Percentiles rank a stretch among this genome's conserved stretches.
phyloP scores from a whole-genome alignment of 2,329 filamentous ascomycete genomes.

The Trichoderma atroviride region DNA sequence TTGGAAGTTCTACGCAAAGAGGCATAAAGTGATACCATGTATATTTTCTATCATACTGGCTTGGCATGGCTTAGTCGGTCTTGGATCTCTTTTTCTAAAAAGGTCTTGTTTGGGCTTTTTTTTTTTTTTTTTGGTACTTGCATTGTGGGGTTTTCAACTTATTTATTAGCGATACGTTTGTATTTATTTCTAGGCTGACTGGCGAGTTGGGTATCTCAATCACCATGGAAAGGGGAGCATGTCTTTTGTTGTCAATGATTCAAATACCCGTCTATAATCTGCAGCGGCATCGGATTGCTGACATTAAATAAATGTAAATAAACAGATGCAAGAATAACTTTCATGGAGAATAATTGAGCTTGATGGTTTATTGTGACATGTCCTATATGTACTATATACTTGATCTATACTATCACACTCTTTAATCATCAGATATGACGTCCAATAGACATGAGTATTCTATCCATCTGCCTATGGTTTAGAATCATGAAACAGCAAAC shows the following conservation, averaged over 20 bases:
- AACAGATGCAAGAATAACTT: background rate
- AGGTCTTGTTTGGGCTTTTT: background rate
- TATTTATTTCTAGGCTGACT: background rate
- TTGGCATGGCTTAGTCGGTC: too few species aligned
- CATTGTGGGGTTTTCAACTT: background rate
- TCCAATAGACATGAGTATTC: too few species aligned
- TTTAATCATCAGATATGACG: too few species aligned
- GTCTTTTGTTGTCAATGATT: background rate
- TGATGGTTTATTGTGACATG: background rate
- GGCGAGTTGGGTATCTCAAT: background rate
- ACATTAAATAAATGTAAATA: background rate
- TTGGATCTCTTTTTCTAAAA: background rate
- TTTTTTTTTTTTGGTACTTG: background rate
- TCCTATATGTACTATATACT: too few species aligned
- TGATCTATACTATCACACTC: too few species aligned
- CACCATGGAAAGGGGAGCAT: background rate
- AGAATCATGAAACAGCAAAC: background rate
- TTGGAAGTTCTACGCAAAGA: background rate
- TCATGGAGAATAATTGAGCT: background rate
- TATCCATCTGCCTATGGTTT: too few species aligned
- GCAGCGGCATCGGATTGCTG: background rate
- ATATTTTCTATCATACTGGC: background rate
- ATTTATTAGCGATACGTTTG: background rate
- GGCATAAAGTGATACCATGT: background rate
- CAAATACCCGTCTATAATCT: background rate